A percentile compares a stretch with the other conserved stretches of the same genome.
phyloP scores from a whole-genome alignment of 2,329 filamentous ascomycete genomes.

The Ustilaginoidea virens region DNA sequence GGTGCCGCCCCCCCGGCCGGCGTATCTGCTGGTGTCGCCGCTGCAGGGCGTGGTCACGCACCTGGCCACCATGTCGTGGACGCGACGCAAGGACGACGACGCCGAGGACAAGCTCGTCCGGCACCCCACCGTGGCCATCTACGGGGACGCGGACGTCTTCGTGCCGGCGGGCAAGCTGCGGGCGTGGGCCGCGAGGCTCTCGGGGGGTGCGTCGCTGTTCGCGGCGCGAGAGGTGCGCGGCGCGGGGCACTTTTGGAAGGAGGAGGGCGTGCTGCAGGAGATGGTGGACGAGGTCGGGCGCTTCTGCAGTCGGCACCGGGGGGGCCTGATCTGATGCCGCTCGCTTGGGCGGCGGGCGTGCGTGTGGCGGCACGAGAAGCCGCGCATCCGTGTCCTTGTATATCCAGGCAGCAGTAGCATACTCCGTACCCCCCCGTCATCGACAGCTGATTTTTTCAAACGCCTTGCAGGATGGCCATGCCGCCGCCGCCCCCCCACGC shows the following conservation, averaged over 20 bases:
- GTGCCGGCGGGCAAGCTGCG: conserved; percentile 48
- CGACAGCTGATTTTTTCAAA: no score
- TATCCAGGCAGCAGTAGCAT: no score
- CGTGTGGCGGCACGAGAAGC: no score
- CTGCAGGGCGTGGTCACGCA: conserved; percentile 43
- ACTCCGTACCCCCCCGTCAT: no score
- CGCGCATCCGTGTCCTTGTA: no score
- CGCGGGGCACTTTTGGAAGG: conserved; percentile 50
- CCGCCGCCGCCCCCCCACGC: no score
- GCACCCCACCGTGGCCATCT: conserved; percentile 53
- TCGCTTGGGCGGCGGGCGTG: no score
- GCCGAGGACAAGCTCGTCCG: conserved; percentile 40
- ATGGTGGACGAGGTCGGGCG: conserved; percentile 12
- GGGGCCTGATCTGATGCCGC: neutral
- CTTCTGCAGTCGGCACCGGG: conserved; percentile 10
- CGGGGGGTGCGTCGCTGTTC: conserved; percentile 29
- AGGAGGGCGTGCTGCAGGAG: conserved; percentile 28
- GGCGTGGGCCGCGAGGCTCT: conserved; percentile 46
- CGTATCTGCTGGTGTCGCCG: conserved; percentile 55
- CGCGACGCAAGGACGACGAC: conserved; percentile 11
- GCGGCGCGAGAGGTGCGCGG: conserved; percentile 29
- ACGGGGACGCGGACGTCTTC: conserved; percentile 62
- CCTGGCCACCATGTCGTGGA: conserved; percentile 46
- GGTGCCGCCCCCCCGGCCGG: conserved; percentile 22
- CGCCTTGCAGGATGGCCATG: no score